Evolutionary conservation across 192 early-diverging fungal species (phyloP).

Genomic region (Coemansia sp.): DNA sequence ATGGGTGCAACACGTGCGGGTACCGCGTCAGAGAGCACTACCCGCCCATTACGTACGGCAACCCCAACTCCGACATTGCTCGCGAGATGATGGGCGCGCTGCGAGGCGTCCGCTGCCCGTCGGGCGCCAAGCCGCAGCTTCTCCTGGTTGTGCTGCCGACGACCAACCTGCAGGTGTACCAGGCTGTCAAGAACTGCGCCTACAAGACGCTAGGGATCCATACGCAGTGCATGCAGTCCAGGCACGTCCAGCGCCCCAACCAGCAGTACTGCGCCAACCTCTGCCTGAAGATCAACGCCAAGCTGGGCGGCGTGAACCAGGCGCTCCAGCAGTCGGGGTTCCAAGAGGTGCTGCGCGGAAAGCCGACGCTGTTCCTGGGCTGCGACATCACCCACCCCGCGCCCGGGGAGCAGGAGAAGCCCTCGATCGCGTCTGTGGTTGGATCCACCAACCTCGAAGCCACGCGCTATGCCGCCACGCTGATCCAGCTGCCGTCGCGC

Average conservation of each 20-base stretch:
- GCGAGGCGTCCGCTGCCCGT: slow-evolving; percentile 62
- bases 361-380: slow-evolving; percentile 87
- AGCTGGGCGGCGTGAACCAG: slow-evolving; percentile 88
- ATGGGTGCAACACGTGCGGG: slow-evolving; percentile 72
- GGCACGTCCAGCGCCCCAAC: slow-evolving; percentile 73
- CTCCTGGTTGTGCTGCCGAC: slow-evolving; percentile 80
- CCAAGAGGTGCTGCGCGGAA: slow-evolving; percentile 56
- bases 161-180: slow-evolving; percentile 77
- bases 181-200: slow-evolving; percentile 81
- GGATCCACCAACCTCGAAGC: slow-evolving; percentile 65
- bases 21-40: slow-evolving; percentile 56
- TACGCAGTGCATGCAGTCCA: slow-evolving; percentile 88
- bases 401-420: slow-evolving; percentile 62
- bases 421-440: slow-evolving; percentile 77
- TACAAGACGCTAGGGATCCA: slow-evolving; percentile 88
- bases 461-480: slow-evolving; percentile 60
- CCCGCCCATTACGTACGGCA: slow-evolving; percentile 53
- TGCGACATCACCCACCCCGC: slow-evolving; percentile 87
- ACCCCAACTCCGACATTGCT: slow-evolving; percentile 66
- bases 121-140: slow-evolving; percentile 66
- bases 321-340: slow-evolving; percentile 53
- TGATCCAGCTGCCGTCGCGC: slow-evolving; percentile 68
- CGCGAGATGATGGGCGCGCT: slow-evolving; percentile 67
- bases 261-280: slow-evolving; percentile 95
- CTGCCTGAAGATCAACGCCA: slow-evolving; percentile 90